A percentile compares a stretch with the other conserved stretches of the same genome.
phyloP scores from a whole-genome alignment of 2,329 filamentous ascomycete genomes.

The Diaporthe caulivora region DNA sequence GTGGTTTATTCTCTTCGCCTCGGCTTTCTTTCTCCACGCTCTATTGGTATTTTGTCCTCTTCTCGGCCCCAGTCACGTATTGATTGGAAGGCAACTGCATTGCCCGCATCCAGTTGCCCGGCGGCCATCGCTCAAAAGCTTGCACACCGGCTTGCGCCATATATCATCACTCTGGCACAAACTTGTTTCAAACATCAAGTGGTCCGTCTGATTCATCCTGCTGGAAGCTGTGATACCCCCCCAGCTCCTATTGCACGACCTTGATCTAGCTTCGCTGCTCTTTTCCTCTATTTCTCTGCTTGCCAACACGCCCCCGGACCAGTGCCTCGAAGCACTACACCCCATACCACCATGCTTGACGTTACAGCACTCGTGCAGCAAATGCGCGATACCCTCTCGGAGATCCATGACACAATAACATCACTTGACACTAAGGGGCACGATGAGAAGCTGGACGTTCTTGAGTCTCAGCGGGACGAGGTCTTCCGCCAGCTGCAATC shows the following conservation, averaged over 20 bases:
- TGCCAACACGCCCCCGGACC: constrained; percentile 2
- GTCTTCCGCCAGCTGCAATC: constrained; percentile 49
- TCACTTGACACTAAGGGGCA: constrained; percentile 50
- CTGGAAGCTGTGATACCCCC: neutral
- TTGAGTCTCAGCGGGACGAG: constrained; percentile 54
- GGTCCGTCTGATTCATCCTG: neutral
- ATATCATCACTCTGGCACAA: neutral
- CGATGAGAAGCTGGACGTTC: constrained; percentile 52
- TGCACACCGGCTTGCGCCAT: neutral
- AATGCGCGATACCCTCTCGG: constrained; percentile 57
- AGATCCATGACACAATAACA: constrained; percentile 53
- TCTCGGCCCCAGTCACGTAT: constrained; percentile 6
- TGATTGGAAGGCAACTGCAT: constrained; percentile 23
- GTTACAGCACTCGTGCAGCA: constrained; percentile 55
- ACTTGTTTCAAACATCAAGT: neutral
- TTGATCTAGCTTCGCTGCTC: neutral
- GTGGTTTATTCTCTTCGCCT: constrained; percentile 9
- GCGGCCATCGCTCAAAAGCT: constrained; percentile 10
- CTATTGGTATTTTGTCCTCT: neutral
- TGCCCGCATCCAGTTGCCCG: constrained; percentile 2
- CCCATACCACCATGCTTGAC: constrained; percentile 45
- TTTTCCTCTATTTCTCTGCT: neutral
- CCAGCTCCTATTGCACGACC: neutral
- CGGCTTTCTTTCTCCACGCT: constrained; percentile 4
- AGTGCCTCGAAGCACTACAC: constrained; percentile 8